Evolutionary conservation across 1,139 yeast species (phyloP).

Genomic region (Nakaseomyces bracarensis): DNA sequence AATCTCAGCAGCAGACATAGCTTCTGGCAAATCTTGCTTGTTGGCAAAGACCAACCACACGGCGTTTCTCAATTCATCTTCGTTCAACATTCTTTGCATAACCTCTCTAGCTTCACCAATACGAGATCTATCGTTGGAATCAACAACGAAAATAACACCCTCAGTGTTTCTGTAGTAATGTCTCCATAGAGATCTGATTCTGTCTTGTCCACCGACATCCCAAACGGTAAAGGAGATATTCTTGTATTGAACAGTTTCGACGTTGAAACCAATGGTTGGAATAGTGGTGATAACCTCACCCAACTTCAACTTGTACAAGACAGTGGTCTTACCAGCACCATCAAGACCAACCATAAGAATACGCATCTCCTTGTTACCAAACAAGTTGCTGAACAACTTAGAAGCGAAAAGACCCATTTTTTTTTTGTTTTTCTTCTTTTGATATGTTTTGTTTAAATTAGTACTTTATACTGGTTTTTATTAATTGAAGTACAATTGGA

Average conservation of each 20-base stretch:
- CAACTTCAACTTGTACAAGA: slow-evolving; percentile 77
- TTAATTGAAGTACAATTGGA: too few relatives aligned
- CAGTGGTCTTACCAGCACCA: slow-evolving; percentile 90
- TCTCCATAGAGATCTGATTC: slow-evolving; percentile 93
- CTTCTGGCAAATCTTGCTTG: slow-evolving; percentile 90
- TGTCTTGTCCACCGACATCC: slow-evolving; percentile 98
- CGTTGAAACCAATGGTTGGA: slow-evolving; percentile 92
- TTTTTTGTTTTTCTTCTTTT: background rate
- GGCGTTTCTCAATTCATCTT: slow-evolving; percentile 88
- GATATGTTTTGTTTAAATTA: too few relatives aligned
- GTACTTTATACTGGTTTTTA: too few relatives aligned
- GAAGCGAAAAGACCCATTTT: slow-evolving; percentile 83
- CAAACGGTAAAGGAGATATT: slow-evolving; percentile 90
- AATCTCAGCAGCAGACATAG: slow-evolving; percentile 85
- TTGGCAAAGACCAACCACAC: slow-evolving; percentile 81
- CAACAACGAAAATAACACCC: slow-evolving; percentile 89
- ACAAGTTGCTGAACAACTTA: slow-evolving; percentile 79
- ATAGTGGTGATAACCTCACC: slow-evolving; percentile 91
- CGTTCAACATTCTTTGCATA: slow-evolving; percentile 88
- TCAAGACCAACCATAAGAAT: slow-evolving; percentile 91
- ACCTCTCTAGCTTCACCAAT: slow-evolving; percentile 89
- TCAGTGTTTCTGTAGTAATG: slow-evolving; percentile 91
- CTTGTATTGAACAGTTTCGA: slow-evolving; percentile 89
- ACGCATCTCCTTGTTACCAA: slow-evolving; percentile 78
- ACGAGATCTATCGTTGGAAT: slow-evolving; percentile 91